Base-by-base conservation (phyloP, 83 land plant genomes). In the Diphasiastrum complanatum region DNA sequence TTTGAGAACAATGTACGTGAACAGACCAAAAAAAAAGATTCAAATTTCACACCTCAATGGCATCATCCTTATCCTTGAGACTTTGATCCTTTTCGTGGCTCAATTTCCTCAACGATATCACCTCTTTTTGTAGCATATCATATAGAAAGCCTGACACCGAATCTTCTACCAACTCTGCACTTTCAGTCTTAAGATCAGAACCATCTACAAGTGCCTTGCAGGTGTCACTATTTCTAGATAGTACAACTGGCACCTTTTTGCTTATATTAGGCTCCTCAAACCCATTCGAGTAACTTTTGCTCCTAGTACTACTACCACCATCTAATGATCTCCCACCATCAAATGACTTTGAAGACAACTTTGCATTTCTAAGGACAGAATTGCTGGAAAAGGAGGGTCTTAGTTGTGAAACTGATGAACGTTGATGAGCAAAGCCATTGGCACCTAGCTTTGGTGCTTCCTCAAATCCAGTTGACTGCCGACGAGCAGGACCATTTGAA, bases 391-490 rank as follows among this genome's bases (percentile, higher is more conserved):
- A 33, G 24, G 82, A 68, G 31, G 53, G 71, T 68, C 93, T 76
- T 69, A 73, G 30, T 58, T 74, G 81, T 47, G 74, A 49, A 33
- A 68, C 65, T 33, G 89, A 63, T 16, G 71, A 43, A 19, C 80
- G 40, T 50, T 49, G 51, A 25, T 46, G 23, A 31, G 77, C 43
- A 32, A 75, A 73, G 27, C 78, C 78, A 69, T 85, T 75, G 19
- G 89, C 61, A 45, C 73, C 61, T 40, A 79, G 63, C 53, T 74
- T 86, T 20, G 89, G 37, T 20, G 73, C 43, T 61, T 74, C 85
- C 12, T 85, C 87, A 59, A 81, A 55, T 48, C 89, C 89, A 58
- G 20, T 28, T 55, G 90, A 85, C 51, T 76, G 82, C 18, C 84
- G 84, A 11, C 90, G 83, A 6, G 79, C 54, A 35, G 67, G 32